phyloP scores from a whole-genome alignment of 352 stramenopile genomes.

The Phytopythium cucurbitacearum region DNA sequence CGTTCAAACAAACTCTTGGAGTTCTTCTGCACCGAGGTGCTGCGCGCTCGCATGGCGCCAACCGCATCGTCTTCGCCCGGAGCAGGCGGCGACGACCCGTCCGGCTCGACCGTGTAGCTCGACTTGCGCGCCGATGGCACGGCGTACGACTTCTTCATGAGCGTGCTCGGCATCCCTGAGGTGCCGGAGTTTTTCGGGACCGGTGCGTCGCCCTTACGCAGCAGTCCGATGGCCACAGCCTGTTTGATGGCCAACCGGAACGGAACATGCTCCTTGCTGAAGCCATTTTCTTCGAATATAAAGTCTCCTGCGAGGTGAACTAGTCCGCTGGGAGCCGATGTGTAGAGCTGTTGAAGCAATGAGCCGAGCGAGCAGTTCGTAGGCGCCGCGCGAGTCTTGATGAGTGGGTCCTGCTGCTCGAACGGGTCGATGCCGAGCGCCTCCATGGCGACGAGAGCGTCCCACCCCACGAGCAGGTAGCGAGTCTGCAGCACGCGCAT shows the following conservation, averaged over 20 bases:
- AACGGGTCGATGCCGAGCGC: constrained; percentile 21
- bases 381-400: constrained; percentile 2
- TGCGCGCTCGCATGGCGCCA: neutral
- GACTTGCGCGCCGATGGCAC: too few relatives aligned
- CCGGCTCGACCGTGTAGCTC: neutral
- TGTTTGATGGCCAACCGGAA: constrained; percentile 6
- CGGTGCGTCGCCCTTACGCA: neutral
- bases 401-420: constrained; percentile 1
- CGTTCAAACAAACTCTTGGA: constrained; percentile 25
- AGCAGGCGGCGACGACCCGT: neutral
- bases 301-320: constrained; percentile 19
- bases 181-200: neutral
- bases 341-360: constrained; percentile 18
- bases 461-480: constrained; percentile 16
- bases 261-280: neutral
- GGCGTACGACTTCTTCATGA: neutral
- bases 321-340: constrained; percentile 15
- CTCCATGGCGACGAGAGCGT: constrained; percentile 16
- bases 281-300: constrained; percentile 9
- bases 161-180: neutral
- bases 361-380: constrained; percentile 20
- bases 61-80: neutral
- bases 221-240: constrained; percentile 6
- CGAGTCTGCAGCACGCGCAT: constrained; percentile 18
- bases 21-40: neutral